Base-by-base conservation (phyloP, 768 basidiomycete genomes). In the Lyophyllum atratum region DNA sequence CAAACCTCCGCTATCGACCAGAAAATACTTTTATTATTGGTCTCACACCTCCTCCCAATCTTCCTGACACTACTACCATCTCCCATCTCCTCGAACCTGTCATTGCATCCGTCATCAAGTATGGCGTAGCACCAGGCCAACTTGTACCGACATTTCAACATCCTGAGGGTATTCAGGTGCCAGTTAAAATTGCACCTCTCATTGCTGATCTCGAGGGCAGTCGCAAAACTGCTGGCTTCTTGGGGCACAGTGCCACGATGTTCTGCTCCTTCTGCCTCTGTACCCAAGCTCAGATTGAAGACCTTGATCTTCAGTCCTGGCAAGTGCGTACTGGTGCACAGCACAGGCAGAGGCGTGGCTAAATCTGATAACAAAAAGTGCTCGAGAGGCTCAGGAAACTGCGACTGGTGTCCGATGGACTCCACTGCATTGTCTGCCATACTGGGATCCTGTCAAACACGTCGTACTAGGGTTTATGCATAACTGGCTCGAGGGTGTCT, bases 21-120 rank as follows among this genome's bases (percentile, higher is more conserved):
- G n/a, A n/a, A n/a, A n/a, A n/a, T n/a, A 60, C 64, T 1, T 73
- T 68, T 49, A 24, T 77, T 58, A 59, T 64, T 57, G 71, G 70
- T 2, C 53, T 76, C 1, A 73, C 68, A 10, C 76, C 49, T 34
- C 60, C 75, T 74, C 76, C 75, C 5, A 44, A 64, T 22, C 50
- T 61, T 34, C 74, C 74, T 29, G 40, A 50, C 48, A 25, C 56
- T 0, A 51, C 19, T 14, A 66, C 62, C 4, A 66, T 72, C 69
- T 66, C 29, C 71, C 64, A 75, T 59, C 29, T 70, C 40, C 45
- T 66, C 31, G 55, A 65, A 17, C 48, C 58, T 22, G 31, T 69
- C 21, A 48, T 62, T 17, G 7, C 49, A 17, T 28, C 19, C 21
- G 21, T 70, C 43, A 14, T 31, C 3, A 49, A 59, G 22, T 67